phyloP scores from a whole-genome alignment of 352 stramenopile genomes.

The Phytophthora litchii region DNA sequence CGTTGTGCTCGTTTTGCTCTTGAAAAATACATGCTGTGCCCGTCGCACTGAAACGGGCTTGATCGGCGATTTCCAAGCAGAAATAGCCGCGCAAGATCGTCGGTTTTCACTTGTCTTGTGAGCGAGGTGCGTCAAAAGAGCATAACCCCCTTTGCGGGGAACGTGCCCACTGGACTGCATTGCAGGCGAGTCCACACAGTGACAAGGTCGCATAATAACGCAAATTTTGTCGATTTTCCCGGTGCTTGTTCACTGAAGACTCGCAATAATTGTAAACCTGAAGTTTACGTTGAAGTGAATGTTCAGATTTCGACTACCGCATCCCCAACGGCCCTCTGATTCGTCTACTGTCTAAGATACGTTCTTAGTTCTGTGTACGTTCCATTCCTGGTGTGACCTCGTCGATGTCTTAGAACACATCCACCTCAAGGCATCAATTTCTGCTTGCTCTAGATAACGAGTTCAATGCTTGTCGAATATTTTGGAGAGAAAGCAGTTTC shows the following conservation, averaged over 20 bases:
- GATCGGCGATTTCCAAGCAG: background rate
- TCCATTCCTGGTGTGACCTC: slow-evolving; percentile 4
- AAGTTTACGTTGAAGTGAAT: slow-evolving; percentile 30
- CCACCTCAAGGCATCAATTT: slow-evolving; percentile 3
- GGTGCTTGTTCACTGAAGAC: slow-evolving; percentile 25
- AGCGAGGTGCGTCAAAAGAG: background rate
- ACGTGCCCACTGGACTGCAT: slow-evolving; percentile 3
- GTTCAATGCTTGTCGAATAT: slow-evolving; percentile 25
- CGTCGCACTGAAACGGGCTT: slow-evolving; percentile 18
- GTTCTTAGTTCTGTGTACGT: slow-evolving; percentile 15
- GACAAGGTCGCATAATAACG: slow-evolving; percentile 21
- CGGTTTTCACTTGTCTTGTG: slow-evolving; percentile 9
- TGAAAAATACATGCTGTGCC: background rate
- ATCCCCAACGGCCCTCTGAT: slow-evolving; percentile 23
- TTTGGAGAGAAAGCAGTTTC: slow-evolving; percentile 30
- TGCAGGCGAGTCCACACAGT: background rate
- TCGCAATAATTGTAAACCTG: slow-evolving; percentile 13
- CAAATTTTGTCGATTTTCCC: slow-evolving; percentile 15
- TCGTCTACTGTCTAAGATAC: slow-evolving; percentile 15
- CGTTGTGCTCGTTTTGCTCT: too few relatives aligned
- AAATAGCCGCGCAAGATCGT: slow-evolving; percentile 7
- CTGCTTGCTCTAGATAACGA: background rate
- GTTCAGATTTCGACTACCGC: slow-evolving; percentile 12
- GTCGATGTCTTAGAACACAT: slow-evolving; percentile 9
- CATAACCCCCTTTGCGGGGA: background rate